phyloP scores from a whole-genome alignment of 225 moss, liverwort and hornwort species.

The Marchantia polymorpha region DNA sequence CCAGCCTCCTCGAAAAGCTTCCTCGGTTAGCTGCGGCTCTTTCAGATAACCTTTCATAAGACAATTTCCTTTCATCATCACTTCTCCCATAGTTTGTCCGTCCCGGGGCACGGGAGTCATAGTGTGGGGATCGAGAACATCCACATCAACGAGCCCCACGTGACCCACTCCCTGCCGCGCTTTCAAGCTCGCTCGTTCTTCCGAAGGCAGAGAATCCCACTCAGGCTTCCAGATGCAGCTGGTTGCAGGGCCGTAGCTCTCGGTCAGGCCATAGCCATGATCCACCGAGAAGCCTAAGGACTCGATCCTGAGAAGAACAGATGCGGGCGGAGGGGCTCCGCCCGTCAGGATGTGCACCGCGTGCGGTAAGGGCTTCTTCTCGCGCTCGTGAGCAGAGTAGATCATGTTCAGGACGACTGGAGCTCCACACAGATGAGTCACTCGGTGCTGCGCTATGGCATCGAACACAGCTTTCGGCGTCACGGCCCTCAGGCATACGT shows the following conservation, averaged over 20 bases:
- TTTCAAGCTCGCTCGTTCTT: constrained; percentile 53
- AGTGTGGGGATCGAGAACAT: constrained; percentile 57
- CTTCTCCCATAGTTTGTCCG: constrained; percentile 63
- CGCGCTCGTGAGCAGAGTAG: constrained; percentile 47
- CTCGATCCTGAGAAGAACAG: constrained; percentile 63
- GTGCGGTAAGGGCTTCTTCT: constrained; percentile 28
- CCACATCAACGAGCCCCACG: constrained; percentile 44
- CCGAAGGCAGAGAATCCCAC: constrained; percentile 52
- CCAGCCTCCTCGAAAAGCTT: constrained; percentile 73
- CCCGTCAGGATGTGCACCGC: constrained; percentile 53
- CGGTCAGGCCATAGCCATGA: constrained; percentile 69
- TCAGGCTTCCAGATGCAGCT: constrained; percentile 65
- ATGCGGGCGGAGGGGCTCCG: constrained; percentile 64
- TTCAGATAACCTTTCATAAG: constrained; percentile 83
- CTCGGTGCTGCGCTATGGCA: constrained; percentile 55
- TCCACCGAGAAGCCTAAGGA: constrained; percentile 56
- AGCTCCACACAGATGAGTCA: constrained; percentile 78
- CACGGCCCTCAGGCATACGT: constrained; percentile 62
- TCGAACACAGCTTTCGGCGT: constrained; percentile 47
- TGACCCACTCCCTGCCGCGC: constrained; percentile 72
- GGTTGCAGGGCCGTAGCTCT: constrained; percentile 65
- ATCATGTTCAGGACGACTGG: constrained; percentile 78
- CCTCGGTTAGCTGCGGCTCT: constrained; percentile 48
- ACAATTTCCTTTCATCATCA: constrained; percentile 60
- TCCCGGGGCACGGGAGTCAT: constrained; percentile 65